A percentile compares a stretch with the other conserved stretches of the same genome.
Conservation (phyloP, 179 eudicot species). For the Drosera spatulata region DNA sequence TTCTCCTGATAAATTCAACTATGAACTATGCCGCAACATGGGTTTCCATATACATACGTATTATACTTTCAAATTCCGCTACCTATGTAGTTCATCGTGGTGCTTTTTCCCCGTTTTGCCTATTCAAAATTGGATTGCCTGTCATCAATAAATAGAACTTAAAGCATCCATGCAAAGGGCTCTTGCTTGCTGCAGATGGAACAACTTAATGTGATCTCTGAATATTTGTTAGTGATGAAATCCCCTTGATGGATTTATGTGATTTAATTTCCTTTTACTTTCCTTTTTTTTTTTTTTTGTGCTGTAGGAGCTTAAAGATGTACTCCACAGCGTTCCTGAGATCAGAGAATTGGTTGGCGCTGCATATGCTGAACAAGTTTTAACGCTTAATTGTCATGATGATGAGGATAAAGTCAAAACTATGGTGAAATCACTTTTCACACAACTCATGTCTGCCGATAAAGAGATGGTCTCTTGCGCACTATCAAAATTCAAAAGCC, state of each 20-base stretch:
- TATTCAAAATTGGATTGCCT: no score
- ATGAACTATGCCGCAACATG: no score
- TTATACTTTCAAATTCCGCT: no score
- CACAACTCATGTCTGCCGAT: constrained; percentile 67
- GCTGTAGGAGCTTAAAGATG: constrained; percentile 54
- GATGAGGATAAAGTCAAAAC: constrained; percentile 39
- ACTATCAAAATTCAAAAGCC: constrained; percentile 44
- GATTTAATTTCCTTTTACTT: background rate
- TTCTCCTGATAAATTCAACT: no score
- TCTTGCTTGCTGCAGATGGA: no score
- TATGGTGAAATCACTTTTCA: constrained; percentile 44
- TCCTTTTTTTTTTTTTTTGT: constrained; percentile 1
- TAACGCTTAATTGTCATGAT: constrained; percentile 24
- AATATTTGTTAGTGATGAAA: no score
- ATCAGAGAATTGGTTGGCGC: constrained; percentile 53
- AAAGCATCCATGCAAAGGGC: no score
- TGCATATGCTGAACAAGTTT: constrained; percentile 33
- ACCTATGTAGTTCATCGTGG: no score
- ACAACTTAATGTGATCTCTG: no score
- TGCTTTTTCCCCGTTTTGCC: no score
- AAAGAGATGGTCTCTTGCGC: constrained; percentile 36
- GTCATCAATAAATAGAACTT: no score
- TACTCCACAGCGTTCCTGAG: constrained; percentile 64
- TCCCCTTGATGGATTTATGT: background rate
- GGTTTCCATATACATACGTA: no score